phyloP scores from a whole-genome alignment of 2,329 filamentous ascomycete genomes.

The Monilinia aucupariae region DNA sequence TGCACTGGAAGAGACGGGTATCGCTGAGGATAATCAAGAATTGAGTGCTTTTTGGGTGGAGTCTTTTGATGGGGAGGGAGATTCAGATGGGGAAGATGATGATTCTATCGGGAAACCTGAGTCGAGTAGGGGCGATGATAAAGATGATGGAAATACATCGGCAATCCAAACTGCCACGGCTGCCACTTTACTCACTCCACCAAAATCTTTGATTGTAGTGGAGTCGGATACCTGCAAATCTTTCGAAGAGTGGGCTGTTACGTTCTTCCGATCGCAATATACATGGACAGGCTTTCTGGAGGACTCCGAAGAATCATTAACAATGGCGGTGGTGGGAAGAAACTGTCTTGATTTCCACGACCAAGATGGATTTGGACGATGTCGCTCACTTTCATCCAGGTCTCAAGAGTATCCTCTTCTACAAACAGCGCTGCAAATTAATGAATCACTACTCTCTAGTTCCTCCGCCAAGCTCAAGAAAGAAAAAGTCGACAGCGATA shows the following conservation, averaged over 20 bases:
- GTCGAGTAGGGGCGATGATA: too few relatives aligned
- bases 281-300: slow-evolving; percentile 19
- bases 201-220: not conserved
- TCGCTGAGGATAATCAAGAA: slow-evolving; percentile 20
- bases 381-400: not conserved
- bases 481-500: not conserved
- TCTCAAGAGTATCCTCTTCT: not conserved
- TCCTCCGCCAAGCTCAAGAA: not conserved
- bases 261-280: slow-evolving; percentile 6
- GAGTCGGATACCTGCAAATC: not conserved
- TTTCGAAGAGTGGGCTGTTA: slow-evolving; percentile 11
- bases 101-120: not conserved
- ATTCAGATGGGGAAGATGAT: slow-evolving; percentile 19
- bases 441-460: slow-evolving; percentile 5
- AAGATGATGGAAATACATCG: not conserved
- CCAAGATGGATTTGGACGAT: slow-evolving; percentile 10
- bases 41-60: slow-evolving; percentile 20
- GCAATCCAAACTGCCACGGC: not conserved
- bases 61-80: slow-evolving; percentile 17
- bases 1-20: slow-evolving; percentile 16
- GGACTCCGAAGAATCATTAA: slow-evolving; percentile 19
- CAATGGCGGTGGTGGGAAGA: slow-evolving; percentile 17
- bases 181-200: not conserved
- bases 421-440: slow-evolving; percentile 5
- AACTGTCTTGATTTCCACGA: slow-evolving; percentile 20